Evolutionary conservation across 2,329 filamentous ascomycete species (phyloP), one percentile per base, ranked within the genome.

Genomic region (Apiospora marii): DNA sequence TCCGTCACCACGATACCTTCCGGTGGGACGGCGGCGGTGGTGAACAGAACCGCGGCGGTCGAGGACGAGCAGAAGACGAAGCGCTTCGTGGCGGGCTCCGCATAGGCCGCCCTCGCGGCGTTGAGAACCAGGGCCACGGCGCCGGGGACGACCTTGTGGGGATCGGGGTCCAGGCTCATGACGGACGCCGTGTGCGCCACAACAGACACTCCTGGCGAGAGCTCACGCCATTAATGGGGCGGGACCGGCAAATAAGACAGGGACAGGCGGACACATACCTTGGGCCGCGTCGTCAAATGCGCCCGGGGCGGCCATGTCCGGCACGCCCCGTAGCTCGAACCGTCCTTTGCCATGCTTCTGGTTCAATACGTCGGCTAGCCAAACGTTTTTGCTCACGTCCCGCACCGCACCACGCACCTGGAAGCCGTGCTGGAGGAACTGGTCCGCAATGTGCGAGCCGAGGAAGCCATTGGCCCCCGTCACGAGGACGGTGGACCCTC

Each of bases 61-160:
- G 74, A 77, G 0, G 77, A 78, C 0, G 77, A 78, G 0, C 75
- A 76, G 8, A 78, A 27, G 1, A 78, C 75, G 41, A 78, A 75
- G n/a, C 78, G 74, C 72, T 76, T 76, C 2, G 75, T 71, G 19
- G 46, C 69, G 2, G 77, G 74, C 46, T 53, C 24, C 24, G 49
- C 27, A 53, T 43, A 0, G 79, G 73, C 73, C 4, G 71, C 69
- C 14, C 81, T 78, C 24, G 79, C 69, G 44, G 77, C 80, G 3
- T 75, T 73, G 7, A 75, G 27, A 19, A 41, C 69, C 4, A 78
- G 78, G 0, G 80, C 77, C 2, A 81, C 77, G 44, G 70, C 68
- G 1, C 68, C 68, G 8, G 73, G 74, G 16, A 78, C 49, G 0
- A 74, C 73, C 1, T 53, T 51, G 27, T 78, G 46, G 5, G 77